These are phyloP conservation scores for Aspergillus ostianus DNA, from an alignment of 495 filamentous ascomycete species.

Conservation along the genomic window DNA sequence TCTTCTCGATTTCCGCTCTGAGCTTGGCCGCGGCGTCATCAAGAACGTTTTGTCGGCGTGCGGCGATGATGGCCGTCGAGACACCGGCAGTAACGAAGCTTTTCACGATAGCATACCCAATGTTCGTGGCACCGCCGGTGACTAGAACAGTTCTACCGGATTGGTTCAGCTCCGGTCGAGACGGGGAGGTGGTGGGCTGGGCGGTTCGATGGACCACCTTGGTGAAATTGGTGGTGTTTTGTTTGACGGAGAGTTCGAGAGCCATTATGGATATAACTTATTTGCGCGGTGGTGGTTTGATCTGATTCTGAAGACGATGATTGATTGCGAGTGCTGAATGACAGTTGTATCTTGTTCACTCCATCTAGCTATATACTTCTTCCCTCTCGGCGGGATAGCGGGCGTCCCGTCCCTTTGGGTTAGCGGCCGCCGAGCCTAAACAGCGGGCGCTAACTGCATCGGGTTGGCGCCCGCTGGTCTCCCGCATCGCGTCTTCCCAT, in stretches of 20 bases:
- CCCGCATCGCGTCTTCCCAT: no score
- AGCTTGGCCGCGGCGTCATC: not conserved
- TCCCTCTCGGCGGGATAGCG: no score
- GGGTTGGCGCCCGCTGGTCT: not conserved
- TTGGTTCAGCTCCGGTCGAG: constrained; percentile 4
- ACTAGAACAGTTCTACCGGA: constrained; percentile 11
- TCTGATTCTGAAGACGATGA: no score
- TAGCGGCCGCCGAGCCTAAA: no score
- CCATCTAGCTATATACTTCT: no score
- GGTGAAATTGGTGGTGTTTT: not conserved
- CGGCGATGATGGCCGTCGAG: constrained; percentile 1
- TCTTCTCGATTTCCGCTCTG: not conserved
- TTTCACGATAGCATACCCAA: constrained; percentile 4
- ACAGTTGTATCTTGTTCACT: no score
- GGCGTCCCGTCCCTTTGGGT: no score
- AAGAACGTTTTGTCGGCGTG: not conserved
- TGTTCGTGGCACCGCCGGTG: not conserved
- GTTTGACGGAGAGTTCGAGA: not conserved
- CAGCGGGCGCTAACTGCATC: not conserved
- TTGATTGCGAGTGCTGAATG: no score
- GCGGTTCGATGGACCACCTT: not conserved
- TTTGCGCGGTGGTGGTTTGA: no score
- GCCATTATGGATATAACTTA: not conserved
- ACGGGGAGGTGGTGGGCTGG: not conserved
- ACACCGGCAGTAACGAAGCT: constrained; percentile 3